phyloP scores from a whole-genome alignment of 257 asterid genomes.

The Nicotiana otophora region DNA sequence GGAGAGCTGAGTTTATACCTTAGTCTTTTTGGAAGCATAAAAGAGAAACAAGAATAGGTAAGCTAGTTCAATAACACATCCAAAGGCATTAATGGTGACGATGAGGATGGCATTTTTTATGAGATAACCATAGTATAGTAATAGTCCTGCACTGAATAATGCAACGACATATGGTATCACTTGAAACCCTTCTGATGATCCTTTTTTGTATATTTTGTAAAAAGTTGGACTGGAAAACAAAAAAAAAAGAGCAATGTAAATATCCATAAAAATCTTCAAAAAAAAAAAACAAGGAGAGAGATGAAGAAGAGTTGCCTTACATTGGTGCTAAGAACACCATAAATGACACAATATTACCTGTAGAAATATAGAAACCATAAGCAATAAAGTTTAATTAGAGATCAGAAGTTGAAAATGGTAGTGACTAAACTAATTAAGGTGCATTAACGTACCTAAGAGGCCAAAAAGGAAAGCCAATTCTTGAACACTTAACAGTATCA shows the following conservation, averaged over 20 bases:
- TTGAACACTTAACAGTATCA: constrained; percentile 19
- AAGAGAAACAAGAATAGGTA: constrained; percentile 38
- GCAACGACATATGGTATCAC: constrained; percentile 58
- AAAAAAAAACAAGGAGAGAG: not conserved
- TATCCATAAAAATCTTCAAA: not conserved
- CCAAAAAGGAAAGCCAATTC: constrained; percentile 51
- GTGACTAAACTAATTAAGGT: not conserved
- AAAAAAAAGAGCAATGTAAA: not conserved
- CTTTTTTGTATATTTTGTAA: constrained; percentile 52
- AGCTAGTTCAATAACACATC: constrained; percentile 39
- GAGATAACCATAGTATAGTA: constrained; percentile 53
- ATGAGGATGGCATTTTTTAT: constrained; percentile 51
- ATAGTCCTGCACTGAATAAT: constrained; percentile 54
- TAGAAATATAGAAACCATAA: not conserved
- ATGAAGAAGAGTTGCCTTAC: constrained; percentile 28
- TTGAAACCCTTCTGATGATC: constrained; percentile 59
- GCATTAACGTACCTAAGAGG: constrained; percentile 38
- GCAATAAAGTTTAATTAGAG: not conserved
- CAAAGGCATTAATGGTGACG: constrained; percentile 48
- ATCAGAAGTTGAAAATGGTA: not conserved
- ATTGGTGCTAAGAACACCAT: constrained; percentile 59
- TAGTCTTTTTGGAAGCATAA: constrained; percentile 41
- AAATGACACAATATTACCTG: constrained; percentile 60
- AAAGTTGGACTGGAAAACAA: constrained; percentile 46
- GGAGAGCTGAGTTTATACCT: constrained; percentile 17